Evolutionary conservation across 768 basidiomycete genomes (phyloP), one percentile per base, ranked within the genome.

Genomic region (Lentinula aciculospora): DNA sequence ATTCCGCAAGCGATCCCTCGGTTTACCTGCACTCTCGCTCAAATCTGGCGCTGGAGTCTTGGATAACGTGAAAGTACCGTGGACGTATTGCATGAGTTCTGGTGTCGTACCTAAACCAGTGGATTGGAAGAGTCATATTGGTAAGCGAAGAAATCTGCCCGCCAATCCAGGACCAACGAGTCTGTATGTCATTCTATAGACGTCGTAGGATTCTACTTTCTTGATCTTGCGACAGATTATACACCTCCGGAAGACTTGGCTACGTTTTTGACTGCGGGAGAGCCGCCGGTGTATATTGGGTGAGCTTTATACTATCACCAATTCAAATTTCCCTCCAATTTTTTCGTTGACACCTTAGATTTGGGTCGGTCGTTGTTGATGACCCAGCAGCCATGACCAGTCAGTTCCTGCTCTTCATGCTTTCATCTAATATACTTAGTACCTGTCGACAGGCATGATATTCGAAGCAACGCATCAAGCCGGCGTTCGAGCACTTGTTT

Each of bases 91-190:
- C 63, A 82, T 85, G 76, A 81, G 79, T 45, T 77, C 79, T 3
- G 72, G 77, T 0, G 62, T 87, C 23, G 80, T 86, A 0, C 81
- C 82, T 0, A 83, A 83, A 62, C 84, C 85, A 0, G 61, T 71
- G 13, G 85, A 86, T 67, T 87, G 85, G 85, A 81, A 76, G 60
- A 80, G 77, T 56, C 70, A 83, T 63, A 84, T 84, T 39, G 83
- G 83, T 83, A 55, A 39, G 70, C 57, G 4, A 12, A 3, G 2
- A 9, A 21, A 53, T 40, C 8, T 53, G 13, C 12, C 37, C 5
- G 27, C n/a, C 3, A 29, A 8, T 50, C n/a, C 10, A 36, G n/a
- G n/a, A n/a, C n/a, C n/a, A n/a, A n/a, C n/a, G n/a, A n/a, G n/a
- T n/a, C n/a, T n/a, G n/a, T n/a, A n/a, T n/a, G n/a, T n/a, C 3